Base-by-base conservation (phyloP, 2,329 filamentous ascomycete species). In the Colletotrichum musae region DNA sequence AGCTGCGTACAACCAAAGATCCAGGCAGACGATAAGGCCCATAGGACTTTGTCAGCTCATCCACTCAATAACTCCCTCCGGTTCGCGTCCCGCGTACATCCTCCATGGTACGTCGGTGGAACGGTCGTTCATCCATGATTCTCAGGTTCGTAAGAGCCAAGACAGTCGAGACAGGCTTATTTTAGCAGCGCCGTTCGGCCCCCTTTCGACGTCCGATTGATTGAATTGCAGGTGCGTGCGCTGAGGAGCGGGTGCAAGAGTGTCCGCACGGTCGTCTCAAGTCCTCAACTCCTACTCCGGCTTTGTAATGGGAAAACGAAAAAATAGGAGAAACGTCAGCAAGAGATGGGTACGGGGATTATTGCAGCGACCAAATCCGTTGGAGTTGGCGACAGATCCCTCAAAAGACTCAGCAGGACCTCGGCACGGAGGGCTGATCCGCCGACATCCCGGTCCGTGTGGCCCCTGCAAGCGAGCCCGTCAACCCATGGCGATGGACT, bases 361-460 rank as follows among this genome's bases (percentile, higher is more conserved):
- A 47, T 39, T 39, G 24, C 10, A 26, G n/a, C 41, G 32, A n/a
- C 52, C 56, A 70, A 69, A 24, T 53, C 67, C 67, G 67, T 67
- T 36, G 67, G 67, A 67, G 36, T 70, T 70, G 67, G 62, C 32
- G 32, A 52, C 32, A n/a, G 26, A 21, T 32, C 13, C 28, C 32
- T 16, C 9, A 13, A 45, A 54, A 24, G 24, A 39, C 24, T 53
- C 50, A 62, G 45, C 57, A 50, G 21, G 50, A 60, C 67, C 67
- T 70, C 67, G 67, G 67, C 63, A 70, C 67, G 57, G 51, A 54
- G 57, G 45, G 36, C 15, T 43, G 56, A 51, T 51, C 62, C 62
- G 39, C 66, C 62, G 62, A 66, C 24, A 65, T 57, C 54, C 61
- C 50, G 56, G 56, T n/a, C 18, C 6, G 57, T 57, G 62, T 24